Base-by-base conservation (phyloP, 1,139 yeast species). In the Tardiomyces depauwii region DNA sequence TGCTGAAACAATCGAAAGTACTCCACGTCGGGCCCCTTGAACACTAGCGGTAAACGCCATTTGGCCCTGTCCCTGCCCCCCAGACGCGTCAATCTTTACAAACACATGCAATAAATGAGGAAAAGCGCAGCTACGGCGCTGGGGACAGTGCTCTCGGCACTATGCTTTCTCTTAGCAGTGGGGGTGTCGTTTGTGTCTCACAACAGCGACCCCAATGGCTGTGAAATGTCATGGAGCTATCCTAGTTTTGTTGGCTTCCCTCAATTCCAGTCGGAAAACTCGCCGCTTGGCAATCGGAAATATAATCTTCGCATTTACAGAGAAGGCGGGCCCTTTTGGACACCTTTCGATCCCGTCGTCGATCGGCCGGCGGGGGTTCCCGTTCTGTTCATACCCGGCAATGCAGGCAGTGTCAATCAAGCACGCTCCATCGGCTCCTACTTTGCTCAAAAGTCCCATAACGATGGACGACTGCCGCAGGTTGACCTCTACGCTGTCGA, bases 341-440 rank as follows among this genome's bases (percentile, higher is more conserved):
- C 51, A 39, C 48, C 47, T 1, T 66, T 76, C 1, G 60, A 64
- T 23, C 42, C 43, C n/a, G 47, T 48, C 14, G 64, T 64, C 11
- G 61, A 82, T 32, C 51, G 53, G 30, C 65, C 68, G 3, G 73
- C 73, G 44, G 98, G 97, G 0, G 74, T 82, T 1, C 99, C 99
- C 0, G 87, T 86, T 1, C 67, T 93, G 18, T 93, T 93, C 60
- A 83, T 93, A 39, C 98, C 98, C 0, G 99, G 99, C 0, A 93
- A 93, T 61, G 98, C 98, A 0, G 98, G 99, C 1, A 83, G 94
- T 53, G 88, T 79, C 63, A 77, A 80, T 54, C 99, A 93, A 64
- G 95, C 78, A 10, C 70, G 98, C 47, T 84, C 96, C 1, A 75
- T 93, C n/a, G 98, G 97, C 0, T 80, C 96, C 1, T 49, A 59